Conservation (phyloP, 164 flowering plant species). For the Cinnamomum micranthum region DNA sequence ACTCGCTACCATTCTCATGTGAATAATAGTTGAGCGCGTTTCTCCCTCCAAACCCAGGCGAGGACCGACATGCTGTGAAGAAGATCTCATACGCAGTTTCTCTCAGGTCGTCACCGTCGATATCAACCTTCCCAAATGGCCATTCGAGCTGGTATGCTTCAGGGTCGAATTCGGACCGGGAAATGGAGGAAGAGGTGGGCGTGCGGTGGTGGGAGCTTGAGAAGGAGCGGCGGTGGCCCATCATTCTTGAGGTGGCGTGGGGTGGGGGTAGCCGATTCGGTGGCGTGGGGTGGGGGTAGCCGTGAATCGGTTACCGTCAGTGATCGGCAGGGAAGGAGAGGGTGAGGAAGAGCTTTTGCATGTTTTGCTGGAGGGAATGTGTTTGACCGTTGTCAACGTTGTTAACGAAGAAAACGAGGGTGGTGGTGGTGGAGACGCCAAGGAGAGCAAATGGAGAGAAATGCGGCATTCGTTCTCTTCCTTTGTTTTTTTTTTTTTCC, state of each 20-base stretch:
- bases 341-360: constrained; percentile 4
- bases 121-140: constrained; percentile 60
- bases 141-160: constrained; percentile 36
- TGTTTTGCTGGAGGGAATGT: too few species aligned
- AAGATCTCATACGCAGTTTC: constrained; percentile 84
- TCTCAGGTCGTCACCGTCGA: constrained; percentile 62
- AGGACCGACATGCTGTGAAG: constrained; percentile 82
- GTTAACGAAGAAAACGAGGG: constrained; percentile 19
- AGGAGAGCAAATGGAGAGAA: not conserved
- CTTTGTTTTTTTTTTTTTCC: not conserved
- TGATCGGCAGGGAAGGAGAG: constrained; percentile 21
- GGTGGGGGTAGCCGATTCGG: not conserved
- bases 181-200: constrained; percentile 9
- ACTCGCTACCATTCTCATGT: not conserved
- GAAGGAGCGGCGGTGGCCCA: constrained; percentile 28
- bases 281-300: constrained; percentile 2
- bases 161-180: constrained; percentile 6
- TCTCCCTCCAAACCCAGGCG: constrained; percentile 81
- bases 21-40: constrained; percentile 44
- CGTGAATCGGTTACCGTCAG: constrained; percentile 4
- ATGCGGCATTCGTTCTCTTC: not conserved
- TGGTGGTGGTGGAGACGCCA: constrained; percentile 3
- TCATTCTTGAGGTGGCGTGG: not conserved
- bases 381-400: constrained; percentile 23
- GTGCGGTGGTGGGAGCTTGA: constrained; percentile 25